Percentiles rank a stretch among this genome's conserved stretches.
These are phyloP conservation scores for Hemileccinum rubropunctum DNA, from an alignment of 768 basidiomycete species.

Conservation along the genomic window DNA sequence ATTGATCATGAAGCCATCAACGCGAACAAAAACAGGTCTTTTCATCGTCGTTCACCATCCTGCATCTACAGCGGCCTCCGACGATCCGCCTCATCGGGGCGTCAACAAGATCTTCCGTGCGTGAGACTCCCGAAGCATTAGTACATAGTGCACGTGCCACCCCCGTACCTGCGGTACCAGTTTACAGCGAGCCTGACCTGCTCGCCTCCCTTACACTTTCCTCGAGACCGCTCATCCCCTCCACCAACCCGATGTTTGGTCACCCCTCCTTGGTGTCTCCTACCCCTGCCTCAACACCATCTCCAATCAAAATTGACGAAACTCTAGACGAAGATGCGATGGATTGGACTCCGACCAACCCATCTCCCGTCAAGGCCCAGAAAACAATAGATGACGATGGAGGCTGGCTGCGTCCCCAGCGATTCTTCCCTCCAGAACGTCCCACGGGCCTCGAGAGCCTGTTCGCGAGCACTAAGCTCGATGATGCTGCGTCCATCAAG, in stretches of 20 bases:
- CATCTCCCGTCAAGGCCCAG: constrained; percentile 23
- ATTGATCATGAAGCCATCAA: background rate
- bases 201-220: constrained; percentile 64
- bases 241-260: constrained; percentile 63
- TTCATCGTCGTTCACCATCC: constrained; percentile 47
- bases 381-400: constrained; percentile 32
- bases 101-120: constrained; percentile 35
- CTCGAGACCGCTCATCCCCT: constrained; percentile 53
- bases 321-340: constrained; percentile 42
- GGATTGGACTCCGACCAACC: constrained; percentile 69
- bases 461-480: constrained; percentile 60
- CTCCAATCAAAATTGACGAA: constrained; percentile 28
- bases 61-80: constrained; percentile 68
- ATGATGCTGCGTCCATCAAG: constrained; percentile 34
- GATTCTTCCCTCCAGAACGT: constrained; percentile 74
- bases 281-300: constrained; percentile 21
- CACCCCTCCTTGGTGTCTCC: constrained; percentile 52
- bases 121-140: constrained; percentile 40
- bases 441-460: constrained; percentile 74
- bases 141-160: constrained; percentile 22
- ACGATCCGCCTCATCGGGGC: constrained; percentile 67
- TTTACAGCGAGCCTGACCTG: constrained; percentile 51
- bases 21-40: constrained; percentile 41
- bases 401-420: constrained; percentile 63
- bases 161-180: constrained; percentile 22